Evolutionary conservation across 257 asterid species (phyloP).

Genomic region (Fraxinus anomala): DNA sequence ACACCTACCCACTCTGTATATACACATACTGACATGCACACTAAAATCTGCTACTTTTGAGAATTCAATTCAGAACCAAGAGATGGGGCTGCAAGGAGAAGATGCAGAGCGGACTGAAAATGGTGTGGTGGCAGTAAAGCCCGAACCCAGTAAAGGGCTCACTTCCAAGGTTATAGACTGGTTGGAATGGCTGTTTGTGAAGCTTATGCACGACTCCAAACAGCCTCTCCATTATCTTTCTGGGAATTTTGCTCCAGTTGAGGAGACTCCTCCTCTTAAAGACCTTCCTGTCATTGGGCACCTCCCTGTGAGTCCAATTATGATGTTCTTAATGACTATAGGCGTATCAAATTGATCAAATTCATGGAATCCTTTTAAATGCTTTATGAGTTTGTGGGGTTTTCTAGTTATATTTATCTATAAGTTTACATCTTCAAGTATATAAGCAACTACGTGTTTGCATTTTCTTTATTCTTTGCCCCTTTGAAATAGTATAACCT

Average conservation of each 20-base stretch:
- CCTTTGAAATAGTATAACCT: no score
- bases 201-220: slow-evolving; percentile 65
- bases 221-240: slow-evolving; percentile 69
- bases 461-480: no score
- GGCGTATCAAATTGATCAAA: neutral
- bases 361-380: neutral
- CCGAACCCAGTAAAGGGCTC: slow-evolving; percentile 65
- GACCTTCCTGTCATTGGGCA: slow-evolving; percentile 70
- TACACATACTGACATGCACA: slow-evolving; percentile 7
- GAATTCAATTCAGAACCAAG: neutral
- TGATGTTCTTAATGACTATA: neutral
- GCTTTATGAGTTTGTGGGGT: neutral
- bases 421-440: neutral
- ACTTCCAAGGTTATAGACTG: slow-evolving; percentile 67
- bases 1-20: neutral
- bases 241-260: slow-evolving; percentile 86
- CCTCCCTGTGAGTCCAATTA: slow-evolving; percentile 66
- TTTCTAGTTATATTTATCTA: neutral
- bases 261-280: slow-evolving; percentile 78
- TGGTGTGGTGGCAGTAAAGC: slow-evolving; percentile 66
- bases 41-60: neutral
- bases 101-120: slow-evolving; percentile 42
- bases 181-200: slow-evolving; percentile 72
- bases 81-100: slow-evolving; percentile 45
- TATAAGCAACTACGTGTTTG: neutral